Evolutionary conservation across 495 filamentous ascomycete genomes (phyloP), one percentile per base, ranked within the genome.

Genomic region (Articulospora tetracladia): DNA sequence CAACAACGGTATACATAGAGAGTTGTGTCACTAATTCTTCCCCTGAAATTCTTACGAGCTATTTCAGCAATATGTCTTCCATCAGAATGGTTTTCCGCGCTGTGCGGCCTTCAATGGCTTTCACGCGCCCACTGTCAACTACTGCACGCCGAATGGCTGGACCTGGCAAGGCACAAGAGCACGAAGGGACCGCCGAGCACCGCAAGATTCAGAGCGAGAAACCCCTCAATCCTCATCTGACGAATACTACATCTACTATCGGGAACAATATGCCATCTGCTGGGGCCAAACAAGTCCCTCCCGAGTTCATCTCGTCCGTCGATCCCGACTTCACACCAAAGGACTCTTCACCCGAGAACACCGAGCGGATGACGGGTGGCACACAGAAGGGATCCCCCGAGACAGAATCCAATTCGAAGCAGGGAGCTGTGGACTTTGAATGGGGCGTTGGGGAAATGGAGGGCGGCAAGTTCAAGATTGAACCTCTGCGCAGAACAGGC

Each of bases 391-490:
- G 56, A 47, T 19, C 23, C n/a, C 30, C 57, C 11, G 57, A 66
- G 8, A 10, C 13, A 15, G 58, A 51, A 23, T 12, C 26, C 24
- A 61, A 47, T 55, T 15, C 41, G 27, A 93, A 97, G 59, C 80
- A 98, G 50, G 89, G 75, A 3, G 92, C 97, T 59, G 94, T 93
- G 58, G 93, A 97, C 77, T 86, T 97, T 72, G 94, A 97, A 58
- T 80, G 98, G 52, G 89, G 76, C 2, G 92, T 98, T 59, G 94
- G 94, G 58, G 93, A 97, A 77, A 86, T 98, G 73, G 84, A 94
- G 63, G 91, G 92, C 65, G 92, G 86, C 47, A 86, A 81, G 26
- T 96, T 98, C 76, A 89, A 86, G 68, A 84, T 98, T 68, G 91
- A 97, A 80, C 95, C 94, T 3, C 72, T 97, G 58, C 81, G 88